Evolutionary conservation across 1,139 yeast genomes (phyloP), one percentile per base, ranked within the genome.

Genomic region (Candida sanyaensis): DNA sequence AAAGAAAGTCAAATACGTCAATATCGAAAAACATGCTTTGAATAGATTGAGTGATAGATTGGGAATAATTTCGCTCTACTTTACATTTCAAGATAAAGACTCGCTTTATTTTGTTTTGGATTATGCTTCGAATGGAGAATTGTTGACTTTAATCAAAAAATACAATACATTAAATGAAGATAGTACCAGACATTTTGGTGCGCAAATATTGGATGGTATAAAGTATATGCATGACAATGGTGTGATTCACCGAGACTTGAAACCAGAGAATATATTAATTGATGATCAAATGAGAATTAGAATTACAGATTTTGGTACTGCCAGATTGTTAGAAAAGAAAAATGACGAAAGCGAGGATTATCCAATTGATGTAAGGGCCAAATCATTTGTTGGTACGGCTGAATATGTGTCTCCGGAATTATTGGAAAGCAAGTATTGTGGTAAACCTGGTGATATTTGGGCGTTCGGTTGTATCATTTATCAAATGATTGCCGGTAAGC

Each of bases 1-100:
- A 67, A 88, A 88, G 63, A 93, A 93, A 65, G 95, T 92, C 57
- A 93, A 95, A 66, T 95, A 93, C 62, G 99, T 93, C 50, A 92
- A 92, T 61, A 93, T 95, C 50, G 99, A 95, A 66, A 93, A 93
- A 66, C 90, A 90, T 60, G 93, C 98, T 1, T 74, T 95, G 58
- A 91, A 92, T 63, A 70, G 96, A 38, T 73, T 93, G 49, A 93
- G 92, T 29, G 84, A 86, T 52, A 52, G 77, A 41, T 60, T 65
- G 40, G 99, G 99, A 1, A 81, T 93, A 41, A 91, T 93, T 23
- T 84, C 93, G 13, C 75, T 93, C 42, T 89, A 88, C 62, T 95
- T 89, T 65, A 93, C 99, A 0, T 93, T 93, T 65, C 99, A 93
- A 64, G 99, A 95, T 65, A 88, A 88, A 48, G 81, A 84, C 49